A percentile compares a stretch with the other conserved stretches of the same genome.
phyloP scores from a whole-genome alignment of 371 early-diverging fungal species.

The Nematocida displodere region DNA sequence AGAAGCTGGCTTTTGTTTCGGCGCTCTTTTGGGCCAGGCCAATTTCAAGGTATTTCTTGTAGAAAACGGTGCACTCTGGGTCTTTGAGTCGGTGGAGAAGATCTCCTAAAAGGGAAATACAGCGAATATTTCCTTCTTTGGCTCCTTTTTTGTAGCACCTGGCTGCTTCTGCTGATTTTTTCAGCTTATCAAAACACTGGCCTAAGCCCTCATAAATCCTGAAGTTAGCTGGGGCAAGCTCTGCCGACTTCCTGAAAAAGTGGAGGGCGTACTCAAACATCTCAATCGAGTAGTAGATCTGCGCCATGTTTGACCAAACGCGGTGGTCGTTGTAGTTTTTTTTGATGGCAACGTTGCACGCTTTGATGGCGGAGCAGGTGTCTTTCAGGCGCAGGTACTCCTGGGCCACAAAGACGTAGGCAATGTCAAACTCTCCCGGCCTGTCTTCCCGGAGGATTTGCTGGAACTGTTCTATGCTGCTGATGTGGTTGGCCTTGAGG shows the following conservation, averaged over 20 bases:
- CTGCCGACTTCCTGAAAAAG: slow-evolving; percentile 74
- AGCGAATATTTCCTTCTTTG: slow-evolving; percentile 17
- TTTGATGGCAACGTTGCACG: slow-evolving; percentile 75
- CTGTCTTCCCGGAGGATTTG: slow-evolving; percentile 72
- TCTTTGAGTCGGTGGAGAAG: not conserved
- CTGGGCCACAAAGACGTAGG: slow-evolving; percentile 86
- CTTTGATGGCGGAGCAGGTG: slow-evolving; percentile 75
- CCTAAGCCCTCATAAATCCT: slow-evolving; percentile 54
- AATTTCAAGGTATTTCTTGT: not conserved
- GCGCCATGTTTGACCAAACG: slow-evolving; percentile 83
- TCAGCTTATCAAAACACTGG: slow-evolving; percentile 42
- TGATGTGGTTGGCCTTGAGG: slow-evolving; percentile 71
- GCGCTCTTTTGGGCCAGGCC: not conserved
- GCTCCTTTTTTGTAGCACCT: slow-evolving; percentile 52
- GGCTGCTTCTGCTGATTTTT: slow-evolving; percentile 47
- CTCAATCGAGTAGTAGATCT: slow-evolving; percentile 75
- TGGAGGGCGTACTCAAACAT: slow-evolving; percentile 74
- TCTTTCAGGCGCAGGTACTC: slow-evolving; percentile 83
- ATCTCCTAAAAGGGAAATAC: slow-evolving; percentile 33
- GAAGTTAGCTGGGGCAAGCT: slow-evolving; percentile 66
- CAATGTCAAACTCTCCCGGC: slow-evolving; percentile 69
- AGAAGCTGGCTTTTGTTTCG: not conserved
- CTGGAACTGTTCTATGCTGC: slow-evolving; percentile 77
- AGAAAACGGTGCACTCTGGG: too few relatives aligned
- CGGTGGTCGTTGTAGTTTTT: slow-evolving; percentile 75